These are phyloP conservation scores for Populus trichocarpa DNA, from an alignment of 441 rosid species.

Conservation along the genomic window DNA sequence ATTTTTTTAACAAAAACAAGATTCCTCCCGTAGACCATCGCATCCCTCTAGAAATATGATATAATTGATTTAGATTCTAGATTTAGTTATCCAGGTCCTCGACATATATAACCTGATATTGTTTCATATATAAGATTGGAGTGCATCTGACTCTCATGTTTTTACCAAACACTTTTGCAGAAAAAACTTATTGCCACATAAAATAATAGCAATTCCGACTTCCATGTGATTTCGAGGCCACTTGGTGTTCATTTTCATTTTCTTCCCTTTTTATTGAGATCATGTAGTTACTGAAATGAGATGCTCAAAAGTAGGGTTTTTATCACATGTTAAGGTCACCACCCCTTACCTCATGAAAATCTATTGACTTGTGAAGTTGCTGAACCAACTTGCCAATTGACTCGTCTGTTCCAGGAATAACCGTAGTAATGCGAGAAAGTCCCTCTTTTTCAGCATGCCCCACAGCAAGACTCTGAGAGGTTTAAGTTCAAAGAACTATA, in stretches of 20 bases:
- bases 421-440: constrained; percentile 70
- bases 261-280: neutral
- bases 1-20: neutral
- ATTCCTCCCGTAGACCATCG: neutral
- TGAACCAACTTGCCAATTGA: constrained; percentile 68
- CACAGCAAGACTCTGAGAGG: constrained; percentile 67
- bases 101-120: neutral
- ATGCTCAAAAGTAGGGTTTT: neutral
- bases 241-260: neutral
- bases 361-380: constrained; percentile 62
- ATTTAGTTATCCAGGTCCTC: neutral
- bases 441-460: constrained; percentile 72
- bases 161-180: neutral
- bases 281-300: neutral
- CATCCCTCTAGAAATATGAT: neutral
- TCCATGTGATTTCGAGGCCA: neutral
- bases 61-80: neutral
- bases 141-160: neutral
- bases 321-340: neutral
- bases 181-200: neutral
- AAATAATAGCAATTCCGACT: neutral
- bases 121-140: neutral
- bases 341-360: constrained; percentile 59
- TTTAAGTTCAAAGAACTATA: constrained; percentile 1
- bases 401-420: constrained; percentile 69